phyloP scores from a whole-genome alignment of 2,329 filamentous ascomycete genomes.

The Amylocarpus encephaloides region DNA sequence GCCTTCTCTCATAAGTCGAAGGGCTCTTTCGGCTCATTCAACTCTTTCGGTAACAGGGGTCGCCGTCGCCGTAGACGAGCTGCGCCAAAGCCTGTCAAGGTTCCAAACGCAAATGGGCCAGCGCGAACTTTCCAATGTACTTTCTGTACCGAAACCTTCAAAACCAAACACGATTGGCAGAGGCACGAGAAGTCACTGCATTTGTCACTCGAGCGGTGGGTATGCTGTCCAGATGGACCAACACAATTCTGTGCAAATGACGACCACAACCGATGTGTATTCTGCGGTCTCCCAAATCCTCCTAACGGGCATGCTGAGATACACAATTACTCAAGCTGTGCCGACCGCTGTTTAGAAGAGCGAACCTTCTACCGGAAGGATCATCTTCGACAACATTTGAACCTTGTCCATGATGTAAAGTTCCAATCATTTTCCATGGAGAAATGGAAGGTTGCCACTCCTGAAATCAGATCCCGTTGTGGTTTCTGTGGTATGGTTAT shows the following conservation, averaged over 20 bases:
- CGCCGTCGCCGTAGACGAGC: slow-evolving; percentile 28
- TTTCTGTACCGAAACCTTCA: slow-evolving; percentile 62
- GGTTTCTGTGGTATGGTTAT: slow-evolving; percentile 59
- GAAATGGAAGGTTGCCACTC: slow-evolving; percentile 52
- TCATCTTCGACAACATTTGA: slow-evolving; percentile 59
- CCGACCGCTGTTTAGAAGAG: slow-evolving; percentile 56
- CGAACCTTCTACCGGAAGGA: slow-evolving; percentile 62
- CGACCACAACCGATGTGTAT: slow-evolving; percentile 51
- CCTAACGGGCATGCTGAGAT: slow-evolving; percentile 49
- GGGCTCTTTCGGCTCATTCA: slow-evolving; percentile 41
- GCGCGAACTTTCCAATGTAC: slow-evolving; percentile 52
- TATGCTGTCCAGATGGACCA: slow-evolving; percentile 54
- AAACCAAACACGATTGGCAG: slow-evolving; percentile 65
- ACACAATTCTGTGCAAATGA: slow-evolving; percentile 51
- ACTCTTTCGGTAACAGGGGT: slow-evolving; percentile 26
- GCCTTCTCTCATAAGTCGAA: slow-evolving; percentile 53
- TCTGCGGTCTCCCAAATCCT: slow-evolving; percentile 51
- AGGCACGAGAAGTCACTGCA: slow-evolving; percentile 64
- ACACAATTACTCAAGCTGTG: slow-evolving; percentile 58
- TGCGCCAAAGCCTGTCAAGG: slow-evolving; percentile 37
- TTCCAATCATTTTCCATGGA: slow-evolving; percentile 59
- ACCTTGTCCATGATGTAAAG: slow-evolving; percentile 55
- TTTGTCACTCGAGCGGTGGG: slow-evolving; percentile 59
- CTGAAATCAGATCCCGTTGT: slow-evolving; percentile 56
- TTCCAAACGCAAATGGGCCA: slow-evolving; percentile 37